A percentile compares a stretch with the other conserved stretches of the same genome.
Conservation (phyloP, 2,329 filamentous ascomycete species). For the Didymella pomorum region DNA sequence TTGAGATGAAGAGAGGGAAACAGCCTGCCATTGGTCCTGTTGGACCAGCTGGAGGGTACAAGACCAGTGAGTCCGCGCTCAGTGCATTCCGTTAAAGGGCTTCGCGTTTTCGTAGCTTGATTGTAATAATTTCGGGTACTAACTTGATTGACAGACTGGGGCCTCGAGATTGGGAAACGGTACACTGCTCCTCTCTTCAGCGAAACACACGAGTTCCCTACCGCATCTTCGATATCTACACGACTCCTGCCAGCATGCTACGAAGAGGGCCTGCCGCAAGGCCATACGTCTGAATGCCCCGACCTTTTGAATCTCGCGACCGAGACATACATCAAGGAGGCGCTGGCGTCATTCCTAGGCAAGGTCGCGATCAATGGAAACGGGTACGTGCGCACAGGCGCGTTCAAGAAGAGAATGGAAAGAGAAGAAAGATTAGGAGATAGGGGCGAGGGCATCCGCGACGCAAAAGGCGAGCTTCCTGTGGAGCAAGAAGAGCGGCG, state of each 20-base stretch:
- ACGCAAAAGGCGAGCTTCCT: slow-evolving; percentile 79
- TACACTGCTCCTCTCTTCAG: slow-evolving; percentile 68
- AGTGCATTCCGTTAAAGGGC: too few species aligned
- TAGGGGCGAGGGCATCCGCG: slow-evolving; percentile 76
- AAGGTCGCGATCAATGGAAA: slow-evolving; percentile 65
- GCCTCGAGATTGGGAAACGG: slow-evolving; percentile 70
- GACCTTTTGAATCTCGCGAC: slow-evolving; percentile 68
- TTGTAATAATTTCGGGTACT: not conserved
- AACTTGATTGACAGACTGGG: slow-evolving; percentile 59
- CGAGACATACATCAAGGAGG: slow-evolving; percentile 70
- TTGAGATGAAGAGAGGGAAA: slow-evolving; percentile 53
- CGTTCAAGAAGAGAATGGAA: slow-evolving; percentile 77
- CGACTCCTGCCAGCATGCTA: slow-evolving; percentile 72
- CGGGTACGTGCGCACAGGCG: slow-evolving; percentile 73
- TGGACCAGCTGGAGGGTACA: slow-evolving; percentile 73
- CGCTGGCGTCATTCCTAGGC: slow-evolving; percentile 63
- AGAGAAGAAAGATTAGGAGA: slow-evolving; percentile 77
- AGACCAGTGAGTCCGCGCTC: slow-evolving; percentile 66
- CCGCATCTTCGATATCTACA: slow-evolving; percentile 63
- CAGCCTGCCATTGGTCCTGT: slow-evolving; percentile 69
- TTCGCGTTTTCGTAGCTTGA: too few species aligned
- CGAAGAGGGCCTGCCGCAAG: slow-evolving; percentile 66
- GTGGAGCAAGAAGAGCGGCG: slow-evolving; percentile 80
- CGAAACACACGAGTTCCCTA: slow-evolving; percentile 70
- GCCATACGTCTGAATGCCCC: slow-evolving; percentile 62